Evolutionary conservation across 2,329 filamentous ascomycete genomes (phyloP), one percentile per base, ranked within the genome.

Genomic region (Neonectria magnoliae): DNA sequence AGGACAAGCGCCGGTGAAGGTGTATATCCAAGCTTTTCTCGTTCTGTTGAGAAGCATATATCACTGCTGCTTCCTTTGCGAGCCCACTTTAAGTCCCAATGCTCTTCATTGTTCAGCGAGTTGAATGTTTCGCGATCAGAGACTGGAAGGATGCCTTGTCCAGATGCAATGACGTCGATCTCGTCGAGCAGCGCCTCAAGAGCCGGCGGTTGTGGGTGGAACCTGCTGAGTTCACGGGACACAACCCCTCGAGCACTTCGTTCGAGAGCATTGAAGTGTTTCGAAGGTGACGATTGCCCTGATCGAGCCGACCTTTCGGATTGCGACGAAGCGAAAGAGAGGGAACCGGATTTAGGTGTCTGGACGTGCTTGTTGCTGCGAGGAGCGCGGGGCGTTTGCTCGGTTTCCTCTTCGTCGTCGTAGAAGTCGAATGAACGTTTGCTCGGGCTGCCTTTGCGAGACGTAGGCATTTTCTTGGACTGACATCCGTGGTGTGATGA

Each of bases 241-340:
- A 62, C 9, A 20, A 65, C 54, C 3, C 50, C 54, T 8, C n/a
- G 57, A 18, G 50, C 9, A 20, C 41, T n/a, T 2, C 25, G 42
- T 14, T 58, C 54, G 1, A 65, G 63, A 4, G 33, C 59, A 14
- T 36, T 33, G 18, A 65, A 42, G 29, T 65, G 58, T 18, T 65
- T 65, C 10, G 50, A 20, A 36, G 59, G 63, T 16, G 63, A 65
- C 13, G 57, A 65, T 18, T 60, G 52, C 11, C 57, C 57, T 5
- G 63, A 65, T 52, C 36, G 38, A 9, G 38, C 10, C 10, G 38
- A 42, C n/a, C n/a, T 42, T 42, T 20, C n/a, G 7, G 38, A 42
- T 10, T 42, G 38, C 10, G 38, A 42, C 10, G 38, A 42, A 18
- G 38, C 8, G n/a, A 42, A n/a, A 16, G 38, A 42, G 38, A 42